A percentile compares a stretch with the other conserved stretches of the same genome.
phyloP scores from a whole-genome alignment of 2,329 filamentous ascomycete genomes.

The Helotiales sp. region DNA sequence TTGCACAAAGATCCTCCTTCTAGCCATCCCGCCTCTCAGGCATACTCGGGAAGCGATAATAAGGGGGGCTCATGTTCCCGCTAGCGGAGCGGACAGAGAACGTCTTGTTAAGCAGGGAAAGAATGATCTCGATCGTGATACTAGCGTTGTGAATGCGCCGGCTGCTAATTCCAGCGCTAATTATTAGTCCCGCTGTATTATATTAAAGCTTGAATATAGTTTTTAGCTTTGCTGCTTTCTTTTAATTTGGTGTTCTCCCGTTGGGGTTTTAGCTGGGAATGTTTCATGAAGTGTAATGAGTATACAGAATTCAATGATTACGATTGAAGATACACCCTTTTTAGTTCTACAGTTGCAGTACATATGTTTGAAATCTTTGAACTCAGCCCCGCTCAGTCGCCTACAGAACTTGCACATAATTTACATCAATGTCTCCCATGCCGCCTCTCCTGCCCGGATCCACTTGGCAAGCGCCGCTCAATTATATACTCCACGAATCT shows the following conservation, averaged over 20 bases:
- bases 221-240: neutral
- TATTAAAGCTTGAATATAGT: neutral
- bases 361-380: too few relatives aligned
- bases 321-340: too few relatives aligned
- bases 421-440: too few relatives aligned
- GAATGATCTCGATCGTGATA: conserved; percentile 16
- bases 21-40: conserved; percentile 31
- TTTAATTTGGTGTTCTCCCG: neutral
- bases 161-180: neutral
- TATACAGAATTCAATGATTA: neutral
- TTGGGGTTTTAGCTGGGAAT: neutral
- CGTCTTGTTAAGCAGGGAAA: conserved; percentile 16
- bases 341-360: too few relatives aligned
- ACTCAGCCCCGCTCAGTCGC: too few relatives aligned
- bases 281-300: neutral
- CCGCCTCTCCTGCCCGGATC: too few relatives aligned
- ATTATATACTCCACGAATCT: too few relatives aligned
- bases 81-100: conserved; percentile 13
- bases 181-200: neutral
- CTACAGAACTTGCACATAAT: too few relatives aligned
- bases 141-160: conserved; percentile 22
- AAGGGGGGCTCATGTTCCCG: conserved; percentile 8
- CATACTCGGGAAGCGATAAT: neutral
- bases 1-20: conserved; percentile 39
- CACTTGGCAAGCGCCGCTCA: too few relatives aligned